Evolutionary conservation across 2,329 filamentous ascomycete genomes (phyloP).

Genomic region (Cryphonectria carpinicola): DNA sequence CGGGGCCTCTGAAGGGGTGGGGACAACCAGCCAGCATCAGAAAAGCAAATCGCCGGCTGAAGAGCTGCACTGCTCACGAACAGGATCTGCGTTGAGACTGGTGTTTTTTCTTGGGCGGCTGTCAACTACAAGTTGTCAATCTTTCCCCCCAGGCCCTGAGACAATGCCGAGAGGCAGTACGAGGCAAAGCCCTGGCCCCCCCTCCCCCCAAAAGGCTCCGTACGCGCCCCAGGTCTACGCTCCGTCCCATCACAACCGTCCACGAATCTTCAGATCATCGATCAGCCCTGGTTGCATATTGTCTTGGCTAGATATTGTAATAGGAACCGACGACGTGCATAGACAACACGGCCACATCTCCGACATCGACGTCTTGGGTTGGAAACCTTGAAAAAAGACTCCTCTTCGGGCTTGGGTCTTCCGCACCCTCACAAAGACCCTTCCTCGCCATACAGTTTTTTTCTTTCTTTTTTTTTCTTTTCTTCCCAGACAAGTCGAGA

Average conservation of each 20-base stretch:
- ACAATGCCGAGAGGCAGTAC: background rate
- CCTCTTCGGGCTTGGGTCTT: background rate
- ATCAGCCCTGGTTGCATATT: background rate
- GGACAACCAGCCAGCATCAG: background rate
- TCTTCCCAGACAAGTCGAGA: constrained; percentile 15
- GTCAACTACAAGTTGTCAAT: background rate
- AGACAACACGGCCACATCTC: constrained; percentile 22
- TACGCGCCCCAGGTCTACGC: background rate
- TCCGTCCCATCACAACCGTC: background rate
- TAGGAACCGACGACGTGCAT: constrained; percentile 11
- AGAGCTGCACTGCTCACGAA: constrained; percentile 6
- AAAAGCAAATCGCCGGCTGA: background rate
- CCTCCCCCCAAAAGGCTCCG: background rate
- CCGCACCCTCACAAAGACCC: background rate
- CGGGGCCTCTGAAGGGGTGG: background rate
- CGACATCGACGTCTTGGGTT: constrained; percentile 18
- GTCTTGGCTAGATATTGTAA: constrained; percentile 1
- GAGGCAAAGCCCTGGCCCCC: constrained; percentile 1
- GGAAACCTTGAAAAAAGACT: background rate
- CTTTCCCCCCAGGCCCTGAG: constrained; percentile 6
- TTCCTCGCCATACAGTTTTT: background rate
- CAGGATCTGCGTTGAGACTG: constrained; percentile 9
- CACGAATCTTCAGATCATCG: background rate
- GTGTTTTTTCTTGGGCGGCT: background rate
- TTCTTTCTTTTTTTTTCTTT: background rate